These are phyloP conservation scores for Mycena olivaceomarginata DNA, from an alignment of 768 basidiomycete genomes.

Conservation along the genomic window DNA sequence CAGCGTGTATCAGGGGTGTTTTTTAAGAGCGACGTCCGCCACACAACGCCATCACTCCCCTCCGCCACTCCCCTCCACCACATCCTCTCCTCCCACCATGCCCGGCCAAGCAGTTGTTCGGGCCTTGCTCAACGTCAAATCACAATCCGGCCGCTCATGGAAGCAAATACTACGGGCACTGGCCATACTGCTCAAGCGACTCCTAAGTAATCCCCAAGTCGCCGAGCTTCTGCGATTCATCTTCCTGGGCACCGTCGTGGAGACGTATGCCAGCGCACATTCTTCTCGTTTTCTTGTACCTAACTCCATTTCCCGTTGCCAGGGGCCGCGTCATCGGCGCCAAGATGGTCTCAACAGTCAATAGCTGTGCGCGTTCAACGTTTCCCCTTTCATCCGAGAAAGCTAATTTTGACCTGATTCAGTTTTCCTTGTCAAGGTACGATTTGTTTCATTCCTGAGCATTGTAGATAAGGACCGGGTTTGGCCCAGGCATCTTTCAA, in stretches of 20 bases:
- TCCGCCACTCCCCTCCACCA: neutral
- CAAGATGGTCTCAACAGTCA: constrained; percentile 44
- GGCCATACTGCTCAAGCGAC: constrained; percentile 8
- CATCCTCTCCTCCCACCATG: constrained; percentile 23
- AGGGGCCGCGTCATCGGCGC: constrained; percentile 43
- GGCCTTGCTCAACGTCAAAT: constrained; percentile 30
- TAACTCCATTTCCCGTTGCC: constrained; percentile 21
- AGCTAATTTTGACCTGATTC: neutral
- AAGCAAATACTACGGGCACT: constrained; percentile 28
- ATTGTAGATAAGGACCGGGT: neutral
- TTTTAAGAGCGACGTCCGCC: neutral
- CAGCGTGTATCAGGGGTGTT: neutral
- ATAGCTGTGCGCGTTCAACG: constrained; percentile 39
- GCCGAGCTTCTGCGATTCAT: constrained; percentile 42
- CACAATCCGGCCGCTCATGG: constrained; percentile 32
- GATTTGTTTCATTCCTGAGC: no score
- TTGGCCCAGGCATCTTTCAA: constrained; percentile 40
- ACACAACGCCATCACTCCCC: neutral
- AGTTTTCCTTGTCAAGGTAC: constrained; percentile 46
- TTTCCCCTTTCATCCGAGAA: neutral
- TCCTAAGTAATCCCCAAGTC: constrained; percentile 40
- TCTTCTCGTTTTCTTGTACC: neutral
- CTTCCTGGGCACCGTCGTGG: constrained; percentile 44
- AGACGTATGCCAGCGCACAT: constrained; percentile 28
- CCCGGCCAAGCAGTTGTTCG: constrained; percentile 23